phyloP scores from a whole-genome alignment of 2,329 filamentous ascomycete species.

The Ophiosphaerella narmari region DNA sequence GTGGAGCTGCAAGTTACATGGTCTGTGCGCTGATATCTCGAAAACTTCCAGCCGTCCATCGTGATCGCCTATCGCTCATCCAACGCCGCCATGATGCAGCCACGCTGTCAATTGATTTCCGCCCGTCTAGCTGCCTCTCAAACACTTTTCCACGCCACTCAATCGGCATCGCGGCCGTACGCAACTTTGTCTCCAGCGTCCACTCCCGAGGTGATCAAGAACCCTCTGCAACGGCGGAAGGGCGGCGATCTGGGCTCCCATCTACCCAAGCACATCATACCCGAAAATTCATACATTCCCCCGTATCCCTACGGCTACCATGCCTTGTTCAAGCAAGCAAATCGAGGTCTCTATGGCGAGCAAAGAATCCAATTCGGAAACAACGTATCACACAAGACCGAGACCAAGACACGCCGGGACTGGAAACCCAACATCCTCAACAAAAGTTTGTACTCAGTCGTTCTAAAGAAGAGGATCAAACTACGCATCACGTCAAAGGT shows the following conservation, averaged over 20 bases:
- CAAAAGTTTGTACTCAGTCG: constrained; percentile 69
- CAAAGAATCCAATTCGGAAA: constrained; percentile 79
- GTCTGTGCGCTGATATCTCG: constrained; percentile 6
- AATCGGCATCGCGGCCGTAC: constrained; percentile 32
- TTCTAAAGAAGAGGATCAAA: constrained; percentile 66
- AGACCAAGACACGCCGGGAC: constrained; percentile 70
- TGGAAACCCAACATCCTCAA: constrained; percentile 76
- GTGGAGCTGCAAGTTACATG: neutral
- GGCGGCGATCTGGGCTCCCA: constrained; percentile 44
- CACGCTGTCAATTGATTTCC: constrained; percentile 37
- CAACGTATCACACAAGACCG: constrained; percentile 69
- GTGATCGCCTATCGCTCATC: constrained; percentile 1
- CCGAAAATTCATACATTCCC: constrained; percentile 41
- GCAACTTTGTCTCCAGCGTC: constrained; percentile 22
- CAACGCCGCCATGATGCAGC: constrained; percentile 26
- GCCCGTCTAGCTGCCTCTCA: constrained; percentile 19
- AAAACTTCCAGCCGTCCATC: constrained; percentile 27
- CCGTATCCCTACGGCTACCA: constrained; percentile 74
- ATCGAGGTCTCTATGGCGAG: constrained; percentile 72
- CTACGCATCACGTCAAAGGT: constrained; percentile 72
- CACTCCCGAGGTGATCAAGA: constrained; percentile 16
- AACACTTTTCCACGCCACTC: constrained; percentile 13
- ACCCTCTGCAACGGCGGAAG: constrained; percentile 32
- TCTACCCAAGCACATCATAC: constrained; percentile 41
- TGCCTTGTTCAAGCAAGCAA: constrained; percentile 77